A percentile compares a stretch with the other conserved stretches of the same genome.
Conservation (phyloP, 441 rosid species). For the Hura crepitans region DNA sequence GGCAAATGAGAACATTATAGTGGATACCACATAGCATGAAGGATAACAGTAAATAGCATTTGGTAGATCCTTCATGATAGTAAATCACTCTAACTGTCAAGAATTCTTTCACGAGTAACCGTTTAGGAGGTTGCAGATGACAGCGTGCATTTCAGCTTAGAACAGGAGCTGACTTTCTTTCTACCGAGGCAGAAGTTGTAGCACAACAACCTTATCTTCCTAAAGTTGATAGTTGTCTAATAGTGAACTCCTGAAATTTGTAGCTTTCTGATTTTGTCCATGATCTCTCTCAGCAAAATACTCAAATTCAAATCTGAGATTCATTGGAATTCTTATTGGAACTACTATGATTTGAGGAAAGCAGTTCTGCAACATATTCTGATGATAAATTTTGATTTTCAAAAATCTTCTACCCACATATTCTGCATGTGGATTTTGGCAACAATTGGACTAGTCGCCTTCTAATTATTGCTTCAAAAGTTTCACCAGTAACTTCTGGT, state of each 20-base stretch:
- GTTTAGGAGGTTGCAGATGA: constrained; percentile 30
- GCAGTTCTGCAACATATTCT: constrained; percentile 14
- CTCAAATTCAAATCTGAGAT: constrained; percentile 19
- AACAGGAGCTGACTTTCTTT: constrained; percentile 33
- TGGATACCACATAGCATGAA: no score
- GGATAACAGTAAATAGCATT: no score
- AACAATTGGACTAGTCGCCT: constrained; percentile 30
- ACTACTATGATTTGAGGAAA: constrained; percentile 17
- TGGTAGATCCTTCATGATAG: no score
- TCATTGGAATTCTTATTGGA: constrained; percentile 17
- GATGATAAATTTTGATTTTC: constrained; percentile 22
- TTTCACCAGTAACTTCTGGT: constrained; percentile 18
- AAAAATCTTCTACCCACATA: constrained; percentile 10
- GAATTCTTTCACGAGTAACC: constrained; percentile 22
- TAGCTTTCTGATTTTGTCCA: constrained; percentile 21
- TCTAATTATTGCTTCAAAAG: constrained; percentile 27
- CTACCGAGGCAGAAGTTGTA: constrained; percentile 24
- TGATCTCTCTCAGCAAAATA: constrained; percentile 15
- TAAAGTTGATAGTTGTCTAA: constrained; percentile 23
- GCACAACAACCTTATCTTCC: constrained; percentile 28
- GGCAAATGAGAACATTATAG: no score
- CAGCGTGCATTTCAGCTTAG: constrained; percentile 27
- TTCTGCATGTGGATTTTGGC: constrained; percentile 27
- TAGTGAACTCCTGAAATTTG: constrained; percentile 15
- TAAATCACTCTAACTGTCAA: no score